Base-by-base conservation (phyloP, 2,329 filamentous ascomycete species). In the Teratosphaeria viscida region DNA sequence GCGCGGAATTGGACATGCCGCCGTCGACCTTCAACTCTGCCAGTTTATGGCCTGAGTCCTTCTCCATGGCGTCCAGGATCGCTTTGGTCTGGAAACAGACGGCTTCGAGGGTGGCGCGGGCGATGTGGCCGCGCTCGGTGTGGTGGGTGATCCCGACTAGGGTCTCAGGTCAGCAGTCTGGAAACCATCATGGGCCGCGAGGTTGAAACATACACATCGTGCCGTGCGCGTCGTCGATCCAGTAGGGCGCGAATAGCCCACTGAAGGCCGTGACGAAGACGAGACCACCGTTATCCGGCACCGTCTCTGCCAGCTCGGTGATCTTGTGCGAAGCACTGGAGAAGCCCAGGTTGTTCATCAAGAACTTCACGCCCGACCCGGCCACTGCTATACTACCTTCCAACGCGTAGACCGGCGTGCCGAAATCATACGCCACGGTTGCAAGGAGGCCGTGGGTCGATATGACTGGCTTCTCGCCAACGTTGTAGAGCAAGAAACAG, bases 31-130 rank as follows among this genome's bases (percentile, higher is more conserved):
- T 87, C 52, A 96, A 80, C 64, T 86, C 83, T 60, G 84, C 81
- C 35, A 96, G 81, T 63, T 84, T 83, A 71, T 92, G 86, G 39
- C 86, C 85, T 57, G 87, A 91, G 75, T 95, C 91, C 66, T 87
- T 85, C 70, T 89, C 89, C 91, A 96, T 96, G 63, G 91, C 90
- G 70, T 94, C 87, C 27, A 96, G 82, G 68, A 96, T 95, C 26
- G 91, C 91, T 68, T 91, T 91, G 27, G 90, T 95, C 75, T 96
- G 91, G 79, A 89, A 95, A 77, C 91, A 95, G 43, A 89, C 92
- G 4, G 91, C 90, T 75, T 96, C 91, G 57, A 96, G 83, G 0
- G 91, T 95, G 39, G 91, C 91, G 62, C 91, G 86, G 53, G 90
- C 90, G 67, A 96, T 90, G 72, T 96, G 91, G 16, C 89, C 89